Base-by-base conservation (phyloP, 2,329 filamentous ascomycete genomes). In the Geosmithia putterillii region DNA sequence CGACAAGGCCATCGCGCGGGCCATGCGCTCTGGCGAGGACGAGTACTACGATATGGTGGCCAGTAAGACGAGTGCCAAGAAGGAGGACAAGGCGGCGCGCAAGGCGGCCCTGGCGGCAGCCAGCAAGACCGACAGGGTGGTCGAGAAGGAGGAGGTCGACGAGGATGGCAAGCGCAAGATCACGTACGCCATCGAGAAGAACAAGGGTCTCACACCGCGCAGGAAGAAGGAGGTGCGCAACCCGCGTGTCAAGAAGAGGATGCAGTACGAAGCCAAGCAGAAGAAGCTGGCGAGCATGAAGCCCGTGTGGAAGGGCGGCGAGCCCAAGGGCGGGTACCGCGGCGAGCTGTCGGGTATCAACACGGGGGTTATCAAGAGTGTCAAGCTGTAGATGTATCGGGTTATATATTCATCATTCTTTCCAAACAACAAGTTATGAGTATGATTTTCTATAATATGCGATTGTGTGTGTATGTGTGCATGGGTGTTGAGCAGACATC, bases 311-410 rank as follows among this genome's bases (percentile, higher is more conserved):
- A 86, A 88, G 64, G 86, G 86, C 51, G 85, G 86, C 48, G 81
- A 94, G 66, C 80, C 85, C 52, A 78, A 77, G 57, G 84, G 87
- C 56, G 84, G 88, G 43, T 98, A 98, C 68, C 78, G 78, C 51
- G 92, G 92, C 67, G 92, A 96, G 63, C 66, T 84, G 66, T 92
- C 89, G 37, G 92, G 92, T 79, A 94, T 98, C 67, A 96, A 95
- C 73, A 85, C 82, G 53, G 84, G 85, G 18, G 66, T 98, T 63
- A 80, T 96, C 55, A 94, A 92, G 79, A 94, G 87, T 74, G 76
- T 86, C 57, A 96, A 92, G 71, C 70, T 98, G 65, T 90, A 79
- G 57, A 47, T 19, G 25, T 4, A n/a, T n/a, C n/a, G n/a, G 23
- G 10, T 32, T 32, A 12, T 32, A 32, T 32, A 32, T 32, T 4